Evolutionary conservation across 2,329 filamentous ascomycete species (phyloP).

Genomic region (Podosphaera xanthii): DNA sequence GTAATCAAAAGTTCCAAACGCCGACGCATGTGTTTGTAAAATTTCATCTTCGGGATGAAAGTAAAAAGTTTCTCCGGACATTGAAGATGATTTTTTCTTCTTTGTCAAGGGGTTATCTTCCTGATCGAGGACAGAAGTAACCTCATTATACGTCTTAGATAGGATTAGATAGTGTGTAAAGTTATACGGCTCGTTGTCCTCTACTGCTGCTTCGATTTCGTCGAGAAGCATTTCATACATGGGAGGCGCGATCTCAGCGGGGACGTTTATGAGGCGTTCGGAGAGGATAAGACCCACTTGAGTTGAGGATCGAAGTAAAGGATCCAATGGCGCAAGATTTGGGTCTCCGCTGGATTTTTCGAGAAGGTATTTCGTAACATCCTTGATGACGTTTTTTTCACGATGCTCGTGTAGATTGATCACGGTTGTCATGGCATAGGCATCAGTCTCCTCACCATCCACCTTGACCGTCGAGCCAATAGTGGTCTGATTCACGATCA

Average conservation of each 20-base stretch:
- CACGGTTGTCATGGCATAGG: conserved; percentile 78
- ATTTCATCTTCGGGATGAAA: conserved; percentile 95
- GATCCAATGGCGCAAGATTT: conserved; percentile 26
- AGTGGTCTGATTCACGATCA: conserved; percentile 67
- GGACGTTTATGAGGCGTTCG: conserved; percentile 89
- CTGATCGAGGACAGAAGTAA: conserved; percentile 56
- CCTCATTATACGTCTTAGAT: conserved; percentile 80
- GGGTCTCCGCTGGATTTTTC: conserved; percentile 20
- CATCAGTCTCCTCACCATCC: conserved; percentile 80
- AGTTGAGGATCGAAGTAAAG: conserved; percentile 28
- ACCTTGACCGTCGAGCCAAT: conserved; percentile 92
- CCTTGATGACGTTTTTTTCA: conserved; percentile 47
- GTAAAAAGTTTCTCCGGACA: conserved; percentile 46
- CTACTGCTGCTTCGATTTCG: conserved; percentile 69
- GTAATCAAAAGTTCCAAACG: conserved; percentile 50
- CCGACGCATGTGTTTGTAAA: conserved; percentile 51
- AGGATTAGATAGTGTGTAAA: conserved; percentile 86
- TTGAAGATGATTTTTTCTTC: conserved; percentile 39
- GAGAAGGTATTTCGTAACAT: conserved; percentile 48
- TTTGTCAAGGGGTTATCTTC: conserved; percentile 36
- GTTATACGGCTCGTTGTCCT: conserved; percentile 76
- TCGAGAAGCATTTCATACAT: conserved; percentile 89
- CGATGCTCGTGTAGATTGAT: conserved; percentile 63
- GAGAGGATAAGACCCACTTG: conserved; percentile 73
- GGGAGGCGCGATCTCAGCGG: conserved; percentile 74